phyloP scores from a whole-genome alignment of 1,284 basidiomycete genomes.

The Pseudozyma sp. region DNA sequence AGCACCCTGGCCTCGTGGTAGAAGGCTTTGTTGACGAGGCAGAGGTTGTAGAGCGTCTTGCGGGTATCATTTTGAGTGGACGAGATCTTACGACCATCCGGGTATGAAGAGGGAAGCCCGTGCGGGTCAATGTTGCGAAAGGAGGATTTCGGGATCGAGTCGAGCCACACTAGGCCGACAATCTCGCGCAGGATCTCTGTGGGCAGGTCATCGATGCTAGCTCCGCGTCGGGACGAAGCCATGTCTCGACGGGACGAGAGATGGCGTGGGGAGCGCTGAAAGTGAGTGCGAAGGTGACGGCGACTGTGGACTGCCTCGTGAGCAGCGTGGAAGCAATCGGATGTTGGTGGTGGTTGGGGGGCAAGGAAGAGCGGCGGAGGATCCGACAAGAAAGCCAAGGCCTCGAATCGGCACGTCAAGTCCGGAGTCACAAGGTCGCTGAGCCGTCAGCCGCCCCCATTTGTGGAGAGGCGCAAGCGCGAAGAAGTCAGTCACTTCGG shows the following conservation, averaged over 20 bases:
- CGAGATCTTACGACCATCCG: constrained; percentile 58
- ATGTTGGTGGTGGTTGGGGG: no score
- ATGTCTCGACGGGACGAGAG: constrained; percentile 25
- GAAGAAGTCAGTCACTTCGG: background rate
- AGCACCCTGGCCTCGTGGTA: constrained; percentile 63
- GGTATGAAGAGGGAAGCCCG: constrained; percentile 61
- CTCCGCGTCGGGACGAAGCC: constrained; percentile 33
- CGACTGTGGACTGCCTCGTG: no score
- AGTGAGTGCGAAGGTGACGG: background rate
- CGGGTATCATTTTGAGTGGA: constrained; percentile 58
- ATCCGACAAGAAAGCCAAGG: no score
- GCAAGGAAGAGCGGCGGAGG: no score
- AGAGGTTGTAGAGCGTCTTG: constrained; percentile 61
- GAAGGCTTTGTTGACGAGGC: constrained; percentile 63
- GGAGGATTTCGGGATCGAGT: constrained; percentile 59
- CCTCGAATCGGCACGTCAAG: background rate
- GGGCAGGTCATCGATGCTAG: constrained; percentile 50
- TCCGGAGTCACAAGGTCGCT: background rate
- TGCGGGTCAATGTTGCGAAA: constrained; percentile 64
- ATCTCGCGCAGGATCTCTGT: constrained; percentile 61
- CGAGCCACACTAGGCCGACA: constrained; percentile 59
- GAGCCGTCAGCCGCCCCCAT: no score
- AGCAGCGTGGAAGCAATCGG: no score
- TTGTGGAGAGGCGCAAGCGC: background rate
- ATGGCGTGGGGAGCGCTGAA: constrained; percentile 2